Evolutionary conservation across 495 filamentous ascomycete species (phyloP), one percentile per base, ranked within the genome.

Genomic region (Poronia punctata): DNA sequence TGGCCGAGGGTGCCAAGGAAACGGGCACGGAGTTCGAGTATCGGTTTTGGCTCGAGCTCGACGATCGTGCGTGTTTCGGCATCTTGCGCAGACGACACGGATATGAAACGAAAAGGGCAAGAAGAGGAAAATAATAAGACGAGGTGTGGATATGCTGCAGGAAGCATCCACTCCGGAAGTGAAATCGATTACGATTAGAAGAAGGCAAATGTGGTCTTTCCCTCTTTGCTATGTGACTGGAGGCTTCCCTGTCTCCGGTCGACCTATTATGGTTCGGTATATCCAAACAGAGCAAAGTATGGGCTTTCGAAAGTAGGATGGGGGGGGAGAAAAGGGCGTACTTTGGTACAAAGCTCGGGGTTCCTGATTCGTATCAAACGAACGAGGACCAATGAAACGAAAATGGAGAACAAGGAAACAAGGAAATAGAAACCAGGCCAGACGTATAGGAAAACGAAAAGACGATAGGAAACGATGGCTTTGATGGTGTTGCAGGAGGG

Each of bases 351-450:
- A 36, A 32, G 21, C n/a, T n/a, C n/a, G 41, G 29, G 27, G 43
- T 48, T 34, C 44, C 44, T 44, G 35, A 54, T 41, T 67, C 64
- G 67, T 67, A 52, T 69, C 64, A 69, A 68, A 66, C 63, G 60
- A 70, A 67, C 44, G 61, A 47, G 45, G 46, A 38, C 11, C n/a
- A 21, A 24, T 57, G 49, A 54, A 56, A 57, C 50, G 47, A 56
- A 59, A 39, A n/a, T 46, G 52, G 43, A 24, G 29, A 43, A 30
- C 3, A 29, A 29, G 44, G 40, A 43, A 35, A 50, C 40, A 48
- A 43, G 45, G 40, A 48, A 45, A 49, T 15, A 28, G 45, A 50
- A 45, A 36, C 42, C 49, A 31, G 42, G 38, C 40, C 45, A 35
- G 22, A 32, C 37, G 38, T 46, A 53, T 31, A 53, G 31, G 40